These are phyloP conservation scores for Haberlea rhodopensis DNA, from an alignment of 257 asterid species.

Conservation along the genomic window DNA sequence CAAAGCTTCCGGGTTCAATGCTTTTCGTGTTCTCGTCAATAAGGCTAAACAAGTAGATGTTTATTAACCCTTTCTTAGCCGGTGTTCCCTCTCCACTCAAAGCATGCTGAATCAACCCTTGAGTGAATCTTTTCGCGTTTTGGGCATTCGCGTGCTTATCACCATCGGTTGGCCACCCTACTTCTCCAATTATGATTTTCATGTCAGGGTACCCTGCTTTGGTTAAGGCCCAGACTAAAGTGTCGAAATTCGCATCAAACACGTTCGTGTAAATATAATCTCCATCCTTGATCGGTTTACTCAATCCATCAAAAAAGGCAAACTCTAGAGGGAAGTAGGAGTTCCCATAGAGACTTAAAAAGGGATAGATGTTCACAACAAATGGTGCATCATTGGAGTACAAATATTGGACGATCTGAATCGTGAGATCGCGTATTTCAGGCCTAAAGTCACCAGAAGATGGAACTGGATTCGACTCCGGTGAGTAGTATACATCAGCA, in stretches of 20 bases:
- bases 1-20: constrained; percentile 44
- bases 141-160: constrained; percentile 31
- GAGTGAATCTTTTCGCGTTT: constrained; percentile 42
- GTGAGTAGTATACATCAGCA: no score
- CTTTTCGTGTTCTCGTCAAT: no score
- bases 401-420: constrained; percentile 36
- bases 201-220: constrained; percentile 47
- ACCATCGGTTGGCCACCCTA: constrained; percentile 61
- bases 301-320: constrained; percentile 44
- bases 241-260: constrained; percentile 50
- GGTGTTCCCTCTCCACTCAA: constrained; percentile 51
- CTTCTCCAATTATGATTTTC: constrained; percentile 44
- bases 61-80: constrained; percentile 34
- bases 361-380: constrained; percentile 47
- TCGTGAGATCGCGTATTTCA: constrained; percentile 40
- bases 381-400: constrained; percentile 42
- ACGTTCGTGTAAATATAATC: constrained; percentile 39
- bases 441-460: constrained; percentile 51
- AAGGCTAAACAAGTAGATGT: constrained; percentile 41
- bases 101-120: constrained; percentile 44
- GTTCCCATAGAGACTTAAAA: no score
- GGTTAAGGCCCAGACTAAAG: constrained; percentile 39
- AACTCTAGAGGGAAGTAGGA: constrained; percentile 38
- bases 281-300: constrained; percentile 41
- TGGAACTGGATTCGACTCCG: constrained; percentile 46